These are phyloP conservation scores for Bruguiera parviflora DNA, from an alignment of 345 rosid genomes.

Conservation along the genomic window DNA sequence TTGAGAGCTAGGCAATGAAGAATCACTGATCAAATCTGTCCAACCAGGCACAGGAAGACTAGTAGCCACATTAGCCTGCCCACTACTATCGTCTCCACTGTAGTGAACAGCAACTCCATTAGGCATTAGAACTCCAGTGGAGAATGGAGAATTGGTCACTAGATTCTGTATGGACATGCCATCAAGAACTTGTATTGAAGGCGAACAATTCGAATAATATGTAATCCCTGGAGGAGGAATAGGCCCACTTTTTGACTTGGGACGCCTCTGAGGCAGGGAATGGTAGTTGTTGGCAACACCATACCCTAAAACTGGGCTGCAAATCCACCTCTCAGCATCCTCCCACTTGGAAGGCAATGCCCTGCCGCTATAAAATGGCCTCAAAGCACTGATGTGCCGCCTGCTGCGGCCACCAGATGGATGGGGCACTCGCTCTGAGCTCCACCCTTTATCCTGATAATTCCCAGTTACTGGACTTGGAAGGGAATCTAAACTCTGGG, in stretches of 20 bases:
- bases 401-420: constrained; percentile 33
- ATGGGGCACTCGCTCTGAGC: constrained; percentile 76
- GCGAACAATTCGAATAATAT: constrained; percentile 43
- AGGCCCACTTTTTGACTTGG: constrained; percentile 88
- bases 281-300: constrained; percentile 31
- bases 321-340: constrained; percentile 95
- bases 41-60: constrained; percentile 28
- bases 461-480: constrained; percentile 19
- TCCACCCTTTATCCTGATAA: constrained; percentile 66
- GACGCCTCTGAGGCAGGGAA: constrained; percentile 48
- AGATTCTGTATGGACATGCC: constrained; percentile 43
- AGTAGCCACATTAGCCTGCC: constrained; percentile 29
- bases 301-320: constrained; percentile 64
- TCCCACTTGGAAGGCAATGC: constrained; percentile 94
- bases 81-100: constrained; percentile 27
- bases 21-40: constrained; percentile 57
- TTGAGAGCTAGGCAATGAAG: constrained; percentile 49
- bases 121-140: constrained; percentile 67
- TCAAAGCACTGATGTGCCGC: constrained; percentile 52
- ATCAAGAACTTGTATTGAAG: constrained; percentile 43
- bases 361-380: constrained; percentile 81
- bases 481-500: constrained; percentile 19
- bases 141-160: constrained; percentile 58
- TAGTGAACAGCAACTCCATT: constrained; percentile 50
- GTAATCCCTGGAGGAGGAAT: constrained; percentile 58